These are phyloP conservation scores for Sechiopsis laciniata DNA, from an alignment of 306 rosid genomes.

Conservation along the genomic window DNA sequence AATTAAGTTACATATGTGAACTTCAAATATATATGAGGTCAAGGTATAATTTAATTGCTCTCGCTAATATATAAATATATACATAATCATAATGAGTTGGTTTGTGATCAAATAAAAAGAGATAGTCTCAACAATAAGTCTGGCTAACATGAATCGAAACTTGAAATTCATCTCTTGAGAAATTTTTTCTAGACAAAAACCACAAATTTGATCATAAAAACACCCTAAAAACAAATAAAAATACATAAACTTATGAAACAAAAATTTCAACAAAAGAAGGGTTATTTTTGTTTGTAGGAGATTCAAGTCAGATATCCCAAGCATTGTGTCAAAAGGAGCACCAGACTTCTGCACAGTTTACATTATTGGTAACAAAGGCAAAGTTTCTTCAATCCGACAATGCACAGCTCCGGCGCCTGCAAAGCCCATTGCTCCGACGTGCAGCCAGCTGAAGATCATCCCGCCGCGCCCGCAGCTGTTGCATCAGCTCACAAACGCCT, in stretches of 20 bases:
- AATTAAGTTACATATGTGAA: too few relatives aligned
- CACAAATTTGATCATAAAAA: too few relatives aligned
- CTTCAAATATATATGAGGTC: too few relatives aligned
- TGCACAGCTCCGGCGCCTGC: conserved; percentile 36
- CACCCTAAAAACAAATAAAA: neutral
- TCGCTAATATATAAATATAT: too few relatives aligned
- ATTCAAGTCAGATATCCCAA: conserved; percentile 60
- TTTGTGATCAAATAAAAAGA: too few relatives aligned
- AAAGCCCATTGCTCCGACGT: conserved; percentile 18
- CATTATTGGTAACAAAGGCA: conserved; percentile 56
- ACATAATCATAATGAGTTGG: too few relatives aligned
- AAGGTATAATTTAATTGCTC: too few relatives aligned
- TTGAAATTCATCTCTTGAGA: too few relatives aligned
- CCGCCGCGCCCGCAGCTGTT: conserved; percentile 19
- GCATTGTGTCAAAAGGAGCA: conserved; percentile 50
- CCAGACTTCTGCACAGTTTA: conserved; percentile 72
- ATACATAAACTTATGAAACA: neutral
- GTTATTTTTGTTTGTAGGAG: conserved; percentile 33
- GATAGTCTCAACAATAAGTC: too few relatives aligned
- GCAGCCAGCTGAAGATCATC: conserved; percentile 5
- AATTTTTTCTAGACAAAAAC: too few relatives aligned
- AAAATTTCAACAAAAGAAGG: neutral
- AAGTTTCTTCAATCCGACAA: conserved; percentile 44
- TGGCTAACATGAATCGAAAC: too few relatives aligned
- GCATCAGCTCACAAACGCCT: neutral